A percentile compares a stretch with the other conserved stretches of the same genome.
Evolutionary conservation across 805 yeast genomes (phyloP).

Genomic region (Saccharomycopsis sp.): DNA sequence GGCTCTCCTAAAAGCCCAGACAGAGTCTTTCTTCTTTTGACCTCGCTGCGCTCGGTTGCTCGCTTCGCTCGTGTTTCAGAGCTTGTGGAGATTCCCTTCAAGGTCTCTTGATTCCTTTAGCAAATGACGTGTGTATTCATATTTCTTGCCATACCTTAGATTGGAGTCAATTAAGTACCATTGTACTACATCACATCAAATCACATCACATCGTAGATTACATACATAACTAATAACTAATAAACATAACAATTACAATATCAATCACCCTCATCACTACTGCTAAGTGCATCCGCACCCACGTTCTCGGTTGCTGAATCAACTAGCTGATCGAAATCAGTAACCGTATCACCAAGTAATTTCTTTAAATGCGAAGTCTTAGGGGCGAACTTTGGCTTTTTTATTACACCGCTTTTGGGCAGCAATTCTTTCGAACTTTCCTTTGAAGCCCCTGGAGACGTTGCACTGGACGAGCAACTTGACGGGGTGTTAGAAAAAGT

Average conservation of each 20-base stretch:
- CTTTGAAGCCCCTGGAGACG: not conserved
- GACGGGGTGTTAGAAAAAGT: not conserved
- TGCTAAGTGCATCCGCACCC: not conserved
- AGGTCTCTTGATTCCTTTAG: too few relatives aligned
- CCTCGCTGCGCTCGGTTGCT: too few relatives aligned
- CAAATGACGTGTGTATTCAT: too few relatives aligned
- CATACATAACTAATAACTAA: too few relatives aligned
- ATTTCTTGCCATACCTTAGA: too few relatives aligned
- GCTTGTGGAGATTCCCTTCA: too few relatives aligned
- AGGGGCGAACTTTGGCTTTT: not conserved
- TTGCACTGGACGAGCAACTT: not conserved
- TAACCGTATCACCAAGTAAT: slow-evolving; percentile 12
- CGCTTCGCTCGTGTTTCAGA: too few relatives aligned
- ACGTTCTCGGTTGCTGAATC: slow-evolving; percentile 14
- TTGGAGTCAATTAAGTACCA: too few relatives aligned
- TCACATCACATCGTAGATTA: too few relatives aligned
- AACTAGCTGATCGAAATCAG: slow-evolving; percentile 13
- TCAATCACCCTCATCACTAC: not conserved
- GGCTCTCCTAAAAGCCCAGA: too few relatives aligned
- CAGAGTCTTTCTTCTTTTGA: too few relatives aligned
- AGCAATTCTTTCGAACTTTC: not conserved
- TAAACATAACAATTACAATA: not conserved
- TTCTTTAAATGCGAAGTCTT: slow-evolving; percentile 15
- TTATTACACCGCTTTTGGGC: slow-evolving; percentile 1
- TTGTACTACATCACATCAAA: too few relatives aligned